Evolutionary conservation across 2,329 filamentous ascomycete species (phyloP).

Genomic region (Elsinoe arachidis): DNA sequence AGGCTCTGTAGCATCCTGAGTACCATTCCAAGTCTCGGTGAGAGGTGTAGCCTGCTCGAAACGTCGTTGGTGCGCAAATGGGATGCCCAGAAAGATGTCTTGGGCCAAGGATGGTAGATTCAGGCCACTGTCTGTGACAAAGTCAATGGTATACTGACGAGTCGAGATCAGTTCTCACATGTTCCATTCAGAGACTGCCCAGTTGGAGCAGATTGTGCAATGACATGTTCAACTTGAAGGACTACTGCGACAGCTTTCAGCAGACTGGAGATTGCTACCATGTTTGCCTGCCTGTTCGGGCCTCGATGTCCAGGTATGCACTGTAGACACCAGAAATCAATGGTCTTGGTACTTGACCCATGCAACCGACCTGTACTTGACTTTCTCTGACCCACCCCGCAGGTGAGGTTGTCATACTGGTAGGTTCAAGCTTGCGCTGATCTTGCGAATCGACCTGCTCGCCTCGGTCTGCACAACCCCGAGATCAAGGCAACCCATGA

Average conservation of each 20-base stretch:
- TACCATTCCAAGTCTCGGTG: neutral
- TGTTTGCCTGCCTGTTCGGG: too few species aligned
- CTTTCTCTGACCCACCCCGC: too few species aligned
- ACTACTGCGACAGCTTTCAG: too few species aligned
- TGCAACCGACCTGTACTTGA: too few species aligned
- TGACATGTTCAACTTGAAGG: too few species aligned
- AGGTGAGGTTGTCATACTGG: too few species aligned
- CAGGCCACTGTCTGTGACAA: neutral
- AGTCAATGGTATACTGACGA: neutral
- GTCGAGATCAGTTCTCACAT: neutral
- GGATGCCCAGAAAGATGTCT: conserved; percentile 9
- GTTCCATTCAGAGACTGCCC: neutral
- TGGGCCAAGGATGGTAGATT: neutral
- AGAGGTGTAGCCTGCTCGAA: neutral
- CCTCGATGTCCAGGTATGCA: too few species aligned
- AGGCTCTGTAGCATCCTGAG: neutral
- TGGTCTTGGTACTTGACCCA: too few species aligned
- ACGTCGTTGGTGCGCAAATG: neutral
- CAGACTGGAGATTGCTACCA: too few species aligned
- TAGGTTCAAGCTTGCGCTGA: too few species aligned
- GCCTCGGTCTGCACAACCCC: neutral
- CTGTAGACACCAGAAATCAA: too few species aligned
- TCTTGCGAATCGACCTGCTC: neutral
- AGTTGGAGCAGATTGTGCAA: neutral
- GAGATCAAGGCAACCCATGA: too few species aligned